Conservation (phyloP, 192 early-diverging fungal species). For the Mortierella claussenii region DNA sequence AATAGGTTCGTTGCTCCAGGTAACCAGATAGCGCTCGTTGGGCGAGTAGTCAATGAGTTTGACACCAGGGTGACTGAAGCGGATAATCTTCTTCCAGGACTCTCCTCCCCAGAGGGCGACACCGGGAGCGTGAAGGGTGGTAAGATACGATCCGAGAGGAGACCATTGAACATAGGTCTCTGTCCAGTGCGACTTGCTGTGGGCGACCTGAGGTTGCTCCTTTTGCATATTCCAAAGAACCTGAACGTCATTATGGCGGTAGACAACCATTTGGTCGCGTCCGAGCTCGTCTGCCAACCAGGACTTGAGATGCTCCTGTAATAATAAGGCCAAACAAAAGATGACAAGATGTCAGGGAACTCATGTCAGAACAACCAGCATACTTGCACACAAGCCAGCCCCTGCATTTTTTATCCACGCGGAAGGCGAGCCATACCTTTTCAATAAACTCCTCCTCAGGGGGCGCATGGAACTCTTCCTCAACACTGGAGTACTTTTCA, state of each 20-base stretch:
- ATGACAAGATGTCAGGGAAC: not conserved
- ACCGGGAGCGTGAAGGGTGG: conserved; percentile 94
- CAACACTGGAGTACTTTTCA: conserved; percentile 78
- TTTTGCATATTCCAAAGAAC: conserved; percentile 93
- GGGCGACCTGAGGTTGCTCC: conserved; percentile 82
- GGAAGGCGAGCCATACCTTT: no score
- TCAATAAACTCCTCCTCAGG: conserved; percentile 73
- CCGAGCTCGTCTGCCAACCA: conserved; percentile 88
- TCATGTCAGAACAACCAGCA: no score
- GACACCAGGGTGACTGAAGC: conserved; percentile 92
- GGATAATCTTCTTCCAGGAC: conserved; percentile 89
- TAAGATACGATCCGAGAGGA: conserved; percentile 91
- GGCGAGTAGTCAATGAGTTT: conserved; percentile 94
- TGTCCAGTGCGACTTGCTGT: conserved; percentile 87
- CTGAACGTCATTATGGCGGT: conserved; percentile 83
- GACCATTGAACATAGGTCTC: conserved; percentile 96
- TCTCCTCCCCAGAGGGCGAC: conserved; percentile 97
- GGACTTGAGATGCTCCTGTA: conserved; percentile 84
- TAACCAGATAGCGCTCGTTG: conserved; percentile 93
- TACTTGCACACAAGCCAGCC: no score
- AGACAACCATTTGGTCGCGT: conserved; percentile 93
- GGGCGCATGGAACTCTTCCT: conserved; percentile 83
- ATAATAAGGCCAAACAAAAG: not conserved
- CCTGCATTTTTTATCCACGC: no score
- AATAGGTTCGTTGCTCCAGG: conserved; percentile 91